Base-by-base conservation (phyloP, 371 early-diverging fungal species). In the Caulochytrium protostelioides region DNA sequence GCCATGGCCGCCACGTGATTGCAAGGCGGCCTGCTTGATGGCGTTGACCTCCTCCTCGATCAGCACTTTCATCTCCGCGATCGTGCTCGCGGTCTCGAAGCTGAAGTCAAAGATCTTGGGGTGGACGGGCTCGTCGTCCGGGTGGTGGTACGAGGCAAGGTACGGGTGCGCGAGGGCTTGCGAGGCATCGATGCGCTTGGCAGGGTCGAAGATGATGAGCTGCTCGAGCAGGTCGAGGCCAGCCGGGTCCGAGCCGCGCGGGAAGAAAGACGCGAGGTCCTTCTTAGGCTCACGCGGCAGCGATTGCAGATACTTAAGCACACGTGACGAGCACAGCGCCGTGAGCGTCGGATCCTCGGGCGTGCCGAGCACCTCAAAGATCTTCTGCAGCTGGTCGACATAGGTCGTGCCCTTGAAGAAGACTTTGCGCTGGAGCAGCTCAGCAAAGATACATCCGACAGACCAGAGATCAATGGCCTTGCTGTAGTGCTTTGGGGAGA, bases 381-480 rank as follows among this genome's bases (percentile, higher is more conserved):
- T 56, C 26, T 49, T 51, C 23, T 50, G 44, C 22, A 60, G 43
- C 43, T 60, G 61, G 23, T 61, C 56, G 28, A 61, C 52, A 78
- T 79, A 86, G 58, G 86, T 85, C 41, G 73, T 75, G 35, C 81
- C 98, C n/a, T 89, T 83, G 63, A 97, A 97, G 31, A 97, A 44
- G 18, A 92, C 83, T 50, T 76, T 77, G 49, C 85, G 82, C 52
- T 76, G 75, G 36, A 91, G 51, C 74, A 98, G 83, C 58, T 97
- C 97, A 28, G 86, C 87, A 46, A 94, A 78, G 37, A 98, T 95
- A 59, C 97, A 95, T 14, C 97, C 99, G 12, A 90, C 70, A 51
- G 86, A 85, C 99, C 99, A 98, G 30, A 97, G 78, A 57, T 98
- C 99, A 15, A 98, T 74, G 23, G 81, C 84, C 32, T 83, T 81